Evolutionary conservation across 108 stramenopile species (phyloP), one percentile per base, ranked within the genome.

Genomic region (Skeletonema tropicum): DNA sequence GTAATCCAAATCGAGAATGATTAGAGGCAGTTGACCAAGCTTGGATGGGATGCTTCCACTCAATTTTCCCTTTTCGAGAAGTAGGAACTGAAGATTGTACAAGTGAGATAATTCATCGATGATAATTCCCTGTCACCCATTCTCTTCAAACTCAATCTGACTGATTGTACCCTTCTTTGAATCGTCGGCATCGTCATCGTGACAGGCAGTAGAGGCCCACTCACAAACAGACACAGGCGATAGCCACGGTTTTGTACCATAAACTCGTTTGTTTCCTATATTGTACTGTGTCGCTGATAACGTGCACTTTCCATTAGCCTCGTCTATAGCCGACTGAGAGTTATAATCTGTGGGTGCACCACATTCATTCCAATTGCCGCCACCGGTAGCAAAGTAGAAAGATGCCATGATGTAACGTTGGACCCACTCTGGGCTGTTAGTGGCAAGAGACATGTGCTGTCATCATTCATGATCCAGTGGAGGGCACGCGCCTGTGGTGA

Each of bases 1-100:
- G 71, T 78, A 85, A 41, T 87, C 81, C 14, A 91, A 66, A 80
- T 87, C 86, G 11, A 91, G 63, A 36, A 68, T 45, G 64, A 31
- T 12, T 0, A 52, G 46, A 0, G 15, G 31, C 10, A 88, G 58
- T 49, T 49, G 19, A 49, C 48, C 48, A 29, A 88, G 17, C 33
- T 82, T 71, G 14, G 70, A n/a, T 15, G 87, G 87, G 35, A 90
- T 86, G 8, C 70, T 75, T 23, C 89, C 89, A 6, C 74, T 63
- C 26, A 90, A 42, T 6, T 77, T 64, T 2, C 87, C 87, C 52
- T 82, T 68, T 49, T 88, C 87, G 32, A 90, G 61, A 6, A 75
- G 13, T 9, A 90, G 60, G 60, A 68, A 66, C n/a, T 61, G 60
- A 42, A 90, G 57, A n/a, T 26, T 55, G 15, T 68, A 36, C 17